Percentiles rank a stretch among this genome's conserved stretches.
These are phyloP conservation scores for Cenococcum geophilum DNA, from an alignment of 495 filamentous ascomycete genomes.

Conservation along the genomic window DNA sequence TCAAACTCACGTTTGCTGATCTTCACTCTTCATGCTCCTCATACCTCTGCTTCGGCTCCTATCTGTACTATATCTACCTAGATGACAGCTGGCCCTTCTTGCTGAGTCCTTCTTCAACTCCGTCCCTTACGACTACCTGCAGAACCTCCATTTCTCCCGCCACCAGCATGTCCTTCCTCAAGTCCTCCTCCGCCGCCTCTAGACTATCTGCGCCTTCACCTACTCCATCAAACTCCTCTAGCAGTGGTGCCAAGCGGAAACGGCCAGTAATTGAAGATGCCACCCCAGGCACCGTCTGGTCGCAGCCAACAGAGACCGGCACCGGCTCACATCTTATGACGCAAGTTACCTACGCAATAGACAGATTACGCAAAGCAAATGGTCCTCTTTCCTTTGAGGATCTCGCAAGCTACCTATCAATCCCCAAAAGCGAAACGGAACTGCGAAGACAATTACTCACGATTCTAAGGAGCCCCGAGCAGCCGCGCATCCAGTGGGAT, in stretches of 20 bases:
- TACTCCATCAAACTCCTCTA: slow-evolving; percentile 27
- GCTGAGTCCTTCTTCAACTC: not conserved
- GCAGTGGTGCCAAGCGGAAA: slow-evolving; percentile 50
- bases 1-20: too few species aligned
- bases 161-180: slow-evolving; percentile 33
- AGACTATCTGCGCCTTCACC: slow-evolving; percentile 28
- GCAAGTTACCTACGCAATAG: slow-evolving; percentile 74
- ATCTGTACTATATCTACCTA: too few species aligned
- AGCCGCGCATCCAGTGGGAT: slow-evolving; percentile 37
- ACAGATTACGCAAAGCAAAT: slow-evolving; percentile 74
- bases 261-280: slow-evolving; percentile 44
- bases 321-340: slow-evolving; percentile 75
- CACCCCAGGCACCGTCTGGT: slow-evolving; percentile 54
- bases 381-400: slow-evolving; percentile 58
- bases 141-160: not conserved
- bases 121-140: not conserved
- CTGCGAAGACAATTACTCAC: slow-evolving; percentile 10
- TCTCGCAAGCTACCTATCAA: slow-evolving; percentile 69
- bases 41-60: too few species aligned
- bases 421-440: slow-evolving; percentile 36
- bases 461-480: slow-evolving; percentile 42
- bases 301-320: slow-evolving; percentile 71
- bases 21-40: too few species aligned
- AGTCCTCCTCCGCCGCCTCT: slow-evolving; percentile 27
- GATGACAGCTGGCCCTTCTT: too few species aligned